These are phyloP conservation scores for Biscogniauxia marginata DNA, from an alignment of 2,329 filamentous ascomycete species.

Conservation along the genomic window DNA sequence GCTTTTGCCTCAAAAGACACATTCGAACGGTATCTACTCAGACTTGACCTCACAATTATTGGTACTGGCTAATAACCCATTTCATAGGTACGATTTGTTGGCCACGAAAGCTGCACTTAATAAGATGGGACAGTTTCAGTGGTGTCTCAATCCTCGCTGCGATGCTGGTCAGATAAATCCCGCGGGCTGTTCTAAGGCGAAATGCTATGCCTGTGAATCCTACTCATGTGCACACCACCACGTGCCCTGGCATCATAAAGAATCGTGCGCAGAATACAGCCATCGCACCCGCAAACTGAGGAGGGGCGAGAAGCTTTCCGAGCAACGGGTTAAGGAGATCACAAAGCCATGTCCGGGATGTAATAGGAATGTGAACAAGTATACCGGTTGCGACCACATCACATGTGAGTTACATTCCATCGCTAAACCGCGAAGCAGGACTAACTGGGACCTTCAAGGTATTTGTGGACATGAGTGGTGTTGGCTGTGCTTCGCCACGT, in stretches of 20 bases:
- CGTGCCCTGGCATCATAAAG: conserved; percentile 37
- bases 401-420: conserved; percentile 35
- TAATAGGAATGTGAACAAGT: conserved; percentile 36
- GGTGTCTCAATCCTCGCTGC: conserved; percentile 38
- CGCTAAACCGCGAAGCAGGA: background rate
- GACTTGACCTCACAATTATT: background rate
- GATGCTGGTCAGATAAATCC: conserved; percentile 38
- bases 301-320: conserved; percentile 34
- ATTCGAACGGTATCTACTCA: conserved; percentile 25
- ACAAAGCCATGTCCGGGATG: conserved; percentile 38
- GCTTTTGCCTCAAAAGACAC: conserved; percentile 25
- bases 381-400: conserved; percentile 40
- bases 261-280: conserved; percentile 39
- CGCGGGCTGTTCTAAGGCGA: conserved; percentile 30
- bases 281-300: conserved; percentile 27
- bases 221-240: conserved; percentile 35
- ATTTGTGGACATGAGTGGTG: conserved; percentile 41
- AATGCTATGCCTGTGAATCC: conserved; percentile 33
- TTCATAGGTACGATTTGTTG: conserved; percentile 34
- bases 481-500: conserved; percentile 36
- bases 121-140: conserved; percentile 34
- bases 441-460: conserved; percentile 9
- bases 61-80: background rate
- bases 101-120: conserved; percentile 32
- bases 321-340: conserved; percentile 32